Percentiles rank a stretch among this genome's conserved stretches.
phyloP scores from a whole-genome alignment of 75 land plant genomes.

The Cupressus sempervirens region DNA sequence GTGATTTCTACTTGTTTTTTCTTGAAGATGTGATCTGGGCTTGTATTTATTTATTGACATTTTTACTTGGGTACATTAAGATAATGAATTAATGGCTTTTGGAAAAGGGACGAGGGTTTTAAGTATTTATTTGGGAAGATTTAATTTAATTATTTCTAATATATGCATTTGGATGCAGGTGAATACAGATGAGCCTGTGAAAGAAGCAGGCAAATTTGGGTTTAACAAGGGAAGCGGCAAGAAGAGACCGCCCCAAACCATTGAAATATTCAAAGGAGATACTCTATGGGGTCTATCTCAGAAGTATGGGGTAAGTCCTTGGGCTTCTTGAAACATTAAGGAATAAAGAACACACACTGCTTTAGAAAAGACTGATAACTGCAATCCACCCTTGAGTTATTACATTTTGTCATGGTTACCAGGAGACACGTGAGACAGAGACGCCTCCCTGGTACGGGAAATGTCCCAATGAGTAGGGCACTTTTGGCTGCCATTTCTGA shows the following conservation, averaged over 20 bases:
- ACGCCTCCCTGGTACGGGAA: too few relatives aligned
- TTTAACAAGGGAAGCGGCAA: neutral
- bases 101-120: neutral
- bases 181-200: neutral
- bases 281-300: slow-evolving; percentile 22
- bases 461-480: too few relatives aligned
- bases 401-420: neutral
- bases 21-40: neutral
- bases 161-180: neutral
- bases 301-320: slow-evolving; percentile 21
- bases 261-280: slow-evolving; percentile 15
- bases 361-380: neutral
- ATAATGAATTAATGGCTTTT: neutral
- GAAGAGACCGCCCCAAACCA: slow-evolving; percentile 7
- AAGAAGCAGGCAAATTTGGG: neutral
- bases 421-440: too few relatives aligned
- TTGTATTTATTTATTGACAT: neutral
- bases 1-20: neutral
- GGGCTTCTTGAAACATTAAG: neutral
- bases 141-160: neutral
- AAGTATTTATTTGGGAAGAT: neutral
- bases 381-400: neutral
- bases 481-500: too few relatives aligned
- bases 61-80: neutral
- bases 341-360: neutral